Base-by-base conservation (phyloP, 305 asterid species). In the Fraxinus velutina region DNA sequence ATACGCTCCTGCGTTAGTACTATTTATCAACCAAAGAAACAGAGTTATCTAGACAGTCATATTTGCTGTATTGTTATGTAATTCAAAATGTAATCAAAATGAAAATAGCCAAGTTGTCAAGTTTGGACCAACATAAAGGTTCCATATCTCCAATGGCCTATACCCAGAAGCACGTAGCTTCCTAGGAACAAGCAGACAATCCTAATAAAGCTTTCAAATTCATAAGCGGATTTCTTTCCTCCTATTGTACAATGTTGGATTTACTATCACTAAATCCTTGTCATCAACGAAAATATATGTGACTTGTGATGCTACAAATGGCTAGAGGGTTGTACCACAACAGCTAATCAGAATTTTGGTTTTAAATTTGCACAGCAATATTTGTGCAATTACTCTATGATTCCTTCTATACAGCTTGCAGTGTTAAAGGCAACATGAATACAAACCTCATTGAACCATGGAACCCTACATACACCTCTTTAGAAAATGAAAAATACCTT, bases 401-500 rank as follows among this genome's bases (percentile, higher is more conserved):
- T 75, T 5, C 21, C 66, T 22, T 33, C 72, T 21, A 12, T 34
- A 77, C 42, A 75, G 60, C 75, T 73, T 30, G 78, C 75, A 60
- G 37, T 19, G 39, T 68, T 39, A 78, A 55, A 55, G 29, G 64
- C 64, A 36, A 60, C 77, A 57, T 42, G 66, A 78, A 52, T 60
- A 60, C 33, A 3, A 81, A 82, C 71, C 79, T 50, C 22, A 34
- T 77, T 33, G 34, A 36, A 39, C 70, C 39, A 83, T 27, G 30
- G 30, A 37, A 80, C 7, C 42, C 7, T 52, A 42, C 83, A 77
- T 66, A 10, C 12, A 81, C 71, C 22, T 70, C 72, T 55, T 22
- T 30, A 60, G 15, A 75, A 57, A 74, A 62, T 66, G 73, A 10
- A 10, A 66, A 62, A 70, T 83, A 92, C 97, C 98, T 95, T 95